Evolutionary conservation across 2,329 filamentous ascomycete species (phyloP), one percentile per base, ranked within the genome.

Genomic region (Exophiala phaeomuriformis): DNA sequence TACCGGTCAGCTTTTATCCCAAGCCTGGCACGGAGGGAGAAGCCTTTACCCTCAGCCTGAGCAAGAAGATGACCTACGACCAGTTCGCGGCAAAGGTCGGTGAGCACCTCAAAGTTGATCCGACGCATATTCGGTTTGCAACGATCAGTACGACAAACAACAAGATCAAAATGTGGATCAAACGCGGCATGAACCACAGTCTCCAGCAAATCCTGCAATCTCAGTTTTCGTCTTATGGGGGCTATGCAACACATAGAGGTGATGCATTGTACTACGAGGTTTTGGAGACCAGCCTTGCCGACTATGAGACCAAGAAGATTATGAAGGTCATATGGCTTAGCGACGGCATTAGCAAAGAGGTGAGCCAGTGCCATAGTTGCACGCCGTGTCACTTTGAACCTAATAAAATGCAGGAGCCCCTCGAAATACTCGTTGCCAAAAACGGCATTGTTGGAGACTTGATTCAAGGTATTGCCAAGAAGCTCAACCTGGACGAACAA

Each of bases 191-290:
- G 80, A 70, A 81, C 56, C 80, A 85, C 54, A 94, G 78, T n/a
- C 75, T 98, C 8, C 78, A 80, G 49, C 83, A 82, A 58, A 95
- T 97, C 42, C 77, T 98, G 10, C 84, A 82, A 57, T 84, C 87
- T 7, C 81, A 84, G 49, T 88, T 87, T 49, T 83, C 82, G 60
- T 79, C 79, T 7, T 86, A 89, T 61, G 78, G 85, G 47, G 86
- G 83, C 61, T 79, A 80, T 56, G 68, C 74, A 52, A 83, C 78
- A 32, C 86, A 90, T 65, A 80, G 84, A 51, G 72, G 79, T 19
- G 91, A 97, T 69, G 82, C 85, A 0, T 76, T 98, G 49, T 97
- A 85, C 69, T 98, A 90, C 66, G 93, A 98, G 68, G 82, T 97
- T 30, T 74, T 98, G 39, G 93, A 98, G 59, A 95, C 96, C 76